phyloP scores from a whole-genome alignment of 2,329 filamentous ascomycete genomes.

The Arthrobotrys conoides region DNA sequence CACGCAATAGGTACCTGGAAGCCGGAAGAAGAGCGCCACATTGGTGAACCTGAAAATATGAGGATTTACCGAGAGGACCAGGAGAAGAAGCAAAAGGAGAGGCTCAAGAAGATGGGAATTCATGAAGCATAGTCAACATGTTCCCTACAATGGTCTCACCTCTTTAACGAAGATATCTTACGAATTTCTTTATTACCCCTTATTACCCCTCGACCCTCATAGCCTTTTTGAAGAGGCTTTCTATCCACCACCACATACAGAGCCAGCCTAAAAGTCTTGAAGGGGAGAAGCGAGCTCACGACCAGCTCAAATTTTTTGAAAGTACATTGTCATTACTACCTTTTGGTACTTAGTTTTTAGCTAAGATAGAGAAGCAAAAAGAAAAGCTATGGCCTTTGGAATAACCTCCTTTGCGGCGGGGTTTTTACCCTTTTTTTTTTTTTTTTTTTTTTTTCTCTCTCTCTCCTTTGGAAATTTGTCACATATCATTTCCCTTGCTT shows the following conservation, averaged over 20 bases:
- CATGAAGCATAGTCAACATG: background rate
- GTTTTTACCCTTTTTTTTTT: background rate
- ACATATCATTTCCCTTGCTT: background rate
- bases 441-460: background rate
- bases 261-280: conserved; percentile 8
- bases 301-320: background rate
- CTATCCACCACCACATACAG: background rate
- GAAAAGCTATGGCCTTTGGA: background rate
- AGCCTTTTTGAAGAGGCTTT: background rate
- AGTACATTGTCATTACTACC: conserved; percentile 5
- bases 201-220: background rate
- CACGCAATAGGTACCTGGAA: conserved; percentile 78
- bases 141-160: background rate
- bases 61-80: conserved; percentile 24
- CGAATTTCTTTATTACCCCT: conserved; percentile 54
- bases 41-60: conserved; percentile 70
- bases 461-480: too few species aligned
- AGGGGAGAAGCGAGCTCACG: background rate
- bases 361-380: conserved; percentile 10
- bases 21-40: conserved; percentile 79
- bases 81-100: conserved; percentile 34
- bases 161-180: conserved; percentile 12
- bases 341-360: conserved; percentile 1
- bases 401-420: background rate
- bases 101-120: conserved; percentile 43